Percentiles rank a stretch among this genome's conserved stretches.
Conservation (phyloP, 177 flowering plant species). For the Telopea speciosissima region DNA sequence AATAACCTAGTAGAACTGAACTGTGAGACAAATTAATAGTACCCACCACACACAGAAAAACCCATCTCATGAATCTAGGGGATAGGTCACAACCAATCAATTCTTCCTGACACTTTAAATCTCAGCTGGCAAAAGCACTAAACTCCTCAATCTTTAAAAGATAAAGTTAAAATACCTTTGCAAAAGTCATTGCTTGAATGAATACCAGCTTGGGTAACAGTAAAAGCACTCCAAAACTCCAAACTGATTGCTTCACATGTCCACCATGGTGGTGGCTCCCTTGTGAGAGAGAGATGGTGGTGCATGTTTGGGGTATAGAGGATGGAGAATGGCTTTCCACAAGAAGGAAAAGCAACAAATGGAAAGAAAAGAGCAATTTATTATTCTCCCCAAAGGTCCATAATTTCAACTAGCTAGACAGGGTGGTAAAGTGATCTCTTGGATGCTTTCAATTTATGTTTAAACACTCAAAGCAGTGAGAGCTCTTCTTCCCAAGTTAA, state of each 20-base stretch:
- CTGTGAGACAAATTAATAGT: background rate
- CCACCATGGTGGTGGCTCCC: conserved; percentile 33
- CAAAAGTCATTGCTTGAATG: conserved; percentile 40
- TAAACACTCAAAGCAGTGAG: background rate
- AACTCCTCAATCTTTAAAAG: conserved; percentile 3
- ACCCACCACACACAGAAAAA: background rate
- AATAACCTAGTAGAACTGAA: background rate
- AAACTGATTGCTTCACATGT: conserved; percentile 31
- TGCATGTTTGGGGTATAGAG: background rate
- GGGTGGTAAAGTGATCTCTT: conserved; percentile 9
- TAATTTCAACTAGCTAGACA: background rate
- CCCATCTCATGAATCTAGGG: too few species aligned
- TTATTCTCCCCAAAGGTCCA: background rate
- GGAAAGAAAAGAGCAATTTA: too few species aligned
- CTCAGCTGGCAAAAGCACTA: conserved; percentile 13
- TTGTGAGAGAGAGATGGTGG: conserved; percentile 8
- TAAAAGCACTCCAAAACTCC: conserved; percentile 19
- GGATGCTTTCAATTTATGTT: conserved; percentile 4
- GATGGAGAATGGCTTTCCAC: background rate
- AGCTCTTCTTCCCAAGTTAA: too few species aligned
- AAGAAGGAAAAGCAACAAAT: too few species aligned
- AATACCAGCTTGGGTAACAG: conserved; percentile 25
- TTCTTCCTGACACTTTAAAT: background rate
- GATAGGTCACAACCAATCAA: too few species aligned
- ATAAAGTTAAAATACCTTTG: conserved; percentile 24